Conservation (phyloP, 331 rosid genomes). For the Arachis monticola region DNA sequence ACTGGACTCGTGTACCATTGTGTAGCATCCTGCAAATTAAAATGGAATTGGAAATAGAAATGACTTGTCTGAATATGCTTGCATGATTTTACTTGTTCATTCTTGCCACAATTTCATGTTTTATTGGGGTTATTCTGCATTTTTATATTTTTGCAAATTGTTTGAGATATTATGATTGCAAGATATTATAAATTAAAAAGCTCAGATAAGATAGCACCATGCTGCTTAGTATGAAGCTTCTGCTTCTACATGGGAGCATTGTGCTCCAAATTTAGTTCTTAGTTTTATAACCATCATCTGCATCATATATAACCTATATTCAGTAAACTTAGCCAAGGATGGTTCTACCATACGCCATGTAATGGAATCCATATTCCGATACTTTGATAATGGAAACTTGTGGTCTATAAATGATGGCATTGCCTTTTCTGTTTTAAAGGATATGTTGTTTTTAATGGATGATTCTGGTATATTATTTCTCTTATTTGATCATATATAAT, state of each 20-base stretch:
- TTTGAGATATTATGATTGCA: too few relatives aligned
- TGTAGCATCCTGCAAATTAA: too few relatives aligned
- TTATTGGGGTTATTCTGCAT: too few relatives aligned
- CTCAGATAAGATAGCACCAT: slow-evolving; percentile 98
- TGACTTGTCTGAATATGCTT: too few relatives aligned
- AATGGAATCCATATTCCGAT: slow-evolving; percentile 85
- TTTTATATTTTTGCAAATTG: too few relatives aligned
- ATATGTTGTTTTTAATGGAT: slow-evolving; percentile 81
- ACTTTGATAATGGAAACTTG: slow-evolving; percentile 68
- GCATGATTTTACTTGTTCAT: too few relatives aligned
- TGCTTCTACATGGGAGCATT: slow-evolving; percentile 9
- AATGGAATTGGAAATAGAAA: too few relatives aligned
- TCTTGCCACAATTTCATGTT: too few relatives aligned
- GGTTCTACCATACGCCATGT: slow-evolving; percentile 89
- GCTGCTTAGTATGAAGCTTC: slow-evolving; percentile 35
- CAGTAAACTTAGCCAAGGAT: slow-evolving; percentile 74
- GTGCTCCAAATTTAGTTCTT: slow-evolving; percentile 40
- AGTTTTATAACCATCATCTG: slow-evolving; percentile 36
- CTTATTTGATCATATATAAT: neutral
- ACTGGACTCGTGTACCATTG: too few relatives aligned
- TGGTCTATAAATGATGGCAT: slow-evolving; percentile 80
- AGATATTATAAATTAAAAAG: slow-evolving; percentile 44
- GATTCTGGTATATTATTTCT: slow-evolving; percentile 59
- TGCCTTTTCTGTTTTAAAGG: slow-evolving; percentile 77
- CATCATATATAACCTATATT: neutral